A percentile compares a stretch with the other conserved stretches of the same genome.
Evolutionary conservation across 345 rosid genomes (phyloP).

Genomic region (Dipteronia dyeriana): DNA sequence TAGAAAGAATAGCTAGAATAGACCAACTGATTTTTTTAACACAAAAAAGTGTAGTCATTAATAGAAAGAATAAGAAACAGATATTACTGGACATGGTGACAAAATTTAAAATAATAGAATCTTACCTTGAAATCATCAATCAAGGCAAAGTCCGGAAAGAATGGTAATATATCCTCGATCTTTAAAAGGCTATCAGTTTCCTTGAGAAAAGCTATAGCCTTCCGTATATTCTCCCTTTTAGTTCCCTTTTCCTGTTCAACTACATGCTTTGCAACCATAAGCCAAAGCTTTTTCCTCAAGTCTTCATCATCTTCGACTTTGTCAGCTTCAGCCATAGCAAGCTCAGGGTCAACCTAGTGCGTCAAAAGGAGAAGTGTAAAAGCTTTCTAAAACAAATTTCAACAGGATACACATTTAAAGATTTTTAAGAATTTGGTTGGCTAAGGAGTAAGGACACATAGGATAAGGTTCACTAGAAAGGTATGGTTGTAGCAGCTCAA

Average conservation of each 20-base stretch:
- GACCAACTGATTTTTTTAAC: neutral
- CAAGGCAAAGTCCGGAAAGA: slow-evolving; percentile 98
- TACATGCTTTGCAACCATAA: slow-evolving; percentile 98
- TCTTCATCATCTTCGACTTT: slow-evolving; percentile 99
- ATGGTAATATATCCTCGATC: slow-evolving; percentile 97
- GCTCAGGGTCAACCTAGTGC: slow-evolving; percentile 90
- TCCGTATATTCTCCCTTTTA: slow-evolving; percentile 95
- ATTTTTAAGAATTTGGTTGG: neutral
- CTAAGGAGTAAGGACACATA: neutral
- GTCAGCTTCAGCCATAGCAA: slow-evolving; percentile 99
- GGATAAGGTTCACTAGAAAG: neutral
- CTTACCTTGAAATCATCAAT: slow-evolving; percentile 98
- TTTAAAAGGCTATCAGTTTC: slow-evolving; percentile 97
- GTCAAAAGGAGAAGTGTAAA: slow-evolving; percentile 17
- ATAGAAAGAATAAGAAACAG: neutral
- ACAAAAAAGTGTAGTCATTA: neutral
- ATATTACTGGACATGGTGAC: neutral
- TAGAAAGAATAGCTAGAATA: neutral
- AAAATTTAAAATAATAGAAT: neutral
- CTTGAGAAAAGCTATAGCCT: slow-evolving; percentile 95
- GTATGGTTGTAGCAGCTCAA: neutral
- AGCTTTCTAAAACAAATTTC: neutral
- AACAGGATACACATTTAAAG: slow-evolving; percentile 5
- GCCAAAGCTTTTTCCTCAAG: slow-evolving; percentile 97
- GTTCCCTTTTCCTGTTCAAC: slow-evolving; percentile 93